These are phyloP conservation scores for Aspergillaceae sp. DNA, from an alignment of 2,329 filamentous ascomycete genomes.

Conservation along the genomic window DNA sequence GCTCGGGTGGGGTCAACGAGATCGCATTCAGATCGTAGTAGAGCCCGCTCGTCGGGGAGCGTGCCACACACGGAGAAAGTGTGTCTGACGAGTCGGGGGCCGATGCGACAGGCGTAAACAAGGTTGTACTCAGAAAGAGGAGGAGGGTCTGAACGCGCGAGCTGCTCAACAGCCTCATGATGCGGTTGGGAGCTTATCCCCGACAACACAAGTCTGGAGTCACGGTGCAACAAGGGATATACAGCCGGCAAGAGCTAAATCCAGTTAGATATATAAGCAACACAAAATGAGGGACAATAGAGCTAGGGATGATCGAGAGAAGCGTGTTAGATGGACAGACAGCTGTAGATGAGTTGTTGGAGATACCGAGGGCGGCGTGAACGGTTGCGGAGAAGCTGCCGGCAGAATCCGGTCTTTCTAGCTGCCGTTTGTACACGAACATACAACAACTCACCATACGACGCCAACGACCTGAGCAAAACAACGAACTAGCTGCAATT, in stretches of 20 bases:
- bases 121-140: conserved; percentile 20
- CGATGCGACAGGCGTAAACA: conserved; percentile 18
- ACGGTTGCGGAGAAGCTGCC: conserved; percentile 10
- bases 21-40: conserved; percentile 57
- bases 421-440: conserved; percentile 1
- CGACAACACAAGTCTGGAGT: neutral
- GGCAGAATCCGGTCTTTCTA: conserved; percentile 6
- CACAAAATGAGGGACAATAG: too few relatives aligned
- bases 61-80: conserved; percentile 52
- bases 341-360: neutral
- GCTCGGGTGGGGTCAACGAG: conserved; percentile 41
- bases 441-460: conserved; percentile 8
- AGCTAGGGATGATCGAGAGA: too few relatives aligned
- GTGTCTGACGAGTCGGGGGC: conserved; percentile 34
- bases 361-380: neutral
- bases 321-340: too few relatives aligned
- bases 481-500: neutral
- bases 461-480: neutral
- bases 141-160: conserved; percentile 23
- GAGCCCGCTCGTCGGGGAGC: conserved; percentile 51
- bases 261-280: too few relatives aligned
- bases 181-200: conserved; percentile 2
- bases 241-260: too few relatives aligned
- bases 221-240: neutral
- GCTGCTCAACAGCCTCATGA: conserved; percentile 28